Evolutionary conservation across 345 rosid genomes (phyloP).

Genomic region (Euclidium syriacum): DNA sequence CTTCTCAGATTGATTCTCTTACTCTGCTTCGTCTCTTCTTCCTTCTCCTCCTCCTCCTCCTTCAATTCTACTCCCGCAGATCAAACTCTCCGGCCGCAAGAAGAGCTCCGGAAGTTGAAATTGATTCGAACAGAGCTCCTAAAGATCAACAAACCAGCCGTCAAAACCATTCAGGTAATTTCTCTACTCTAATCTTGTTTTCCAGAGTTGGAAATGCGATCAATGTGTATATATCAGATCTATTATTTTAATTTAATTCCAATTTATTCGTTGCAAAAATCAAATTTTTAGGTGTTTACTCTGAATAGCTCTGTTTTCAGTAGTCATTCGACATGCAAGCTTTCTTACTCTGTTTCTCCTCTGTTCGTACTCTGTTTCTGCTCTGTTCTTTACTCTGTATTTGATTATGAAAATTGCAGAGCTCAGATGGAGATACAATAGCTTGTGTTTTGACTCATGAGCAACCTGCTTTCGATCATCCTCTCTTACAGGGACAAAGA

Average conservation of each 20-base stretch:
- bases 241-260: background rate
- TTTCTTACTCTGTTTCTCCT: background rate
- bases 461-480: slow-evolving; percentile 95
- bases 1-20: slow-evolving; percentile 42
- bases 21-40: slow-evolving; percentile 41
- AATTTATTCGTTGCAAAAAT: background rate
- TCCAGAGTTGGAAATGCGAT: background rate
- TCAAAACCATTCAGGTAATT: slow-evolving; percentile 76
- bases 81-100: slow-evolving; percentile 57
- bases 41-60: slow-evolving; percentile 36
- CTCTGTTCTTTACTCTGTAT: background rate
- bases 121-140: slow-evolving; percentile 52
- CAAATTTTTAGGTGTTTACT: background rate
- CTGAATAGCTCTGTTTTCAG: background rate
- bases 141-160: slow-evolving; percentile 84
- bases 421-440: slow-evolving; percentile 79
- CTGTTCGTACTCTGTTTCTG: slow-evolving; percentile 7
- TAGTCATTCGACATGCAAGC: background rate
- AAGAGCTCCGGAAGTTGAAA: slow-evolving; percentile 53
- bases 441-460: slow-evolving; percentile 75
- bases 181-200: background rate
- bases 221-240: background rate
- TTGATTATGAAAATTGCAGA: slow-evolving; percentile 36
- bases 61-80: slow-evolving; percentile 20
- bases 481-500: slow-evolving; percentile 53